Base-by-base conservation (phyloP, 257 asterid species). In the Solanum appendiculatum region DNA sequence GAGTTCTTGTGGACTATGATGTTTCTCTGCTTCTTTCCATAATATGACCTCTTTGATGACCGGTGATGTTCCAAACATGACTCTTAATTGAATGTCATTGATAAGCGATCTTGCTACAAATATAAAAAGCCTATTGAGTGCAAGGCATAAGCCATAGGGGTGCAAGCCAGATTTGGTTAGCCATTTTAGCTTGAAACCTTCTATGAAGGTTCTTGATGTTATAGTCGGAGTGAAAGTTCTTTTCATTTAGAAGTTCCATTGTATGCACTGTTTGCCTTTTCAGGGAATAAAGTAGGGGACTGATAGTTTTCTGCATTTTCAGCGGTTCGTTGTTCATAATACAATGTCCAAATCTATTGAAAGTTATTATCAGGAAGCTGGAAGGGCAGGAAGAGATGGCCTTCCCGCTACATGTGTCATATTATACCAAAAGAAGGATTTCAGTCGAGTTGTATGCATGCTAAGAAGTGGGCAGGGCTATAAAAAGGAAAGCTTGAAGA, bases 281-380 rank as follows among this genome's bases (percentile, higher is more conserved):
- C 68, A 29, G 40, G 42, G 51, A 48, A 48, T 48, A 18, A 80
- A 42, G 29, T 48, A 80, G 85, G 37, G 29, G 66, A 80, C 29
- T 80, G 42, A 80, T 46, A 80, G 11, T 31, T 46, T 80, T 80
- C 68, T 80, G 54, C 42, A 25, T 16, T 88, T 91, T 88, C 98
- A 97, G 98, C 96, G 99, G 86, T 97, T 96, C 15, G 99, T 97
- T 64, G 87, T 97, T 88, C 99, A 97, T 93, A 95, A 96, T 92
- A 92, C 98, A 85, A 87, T 97, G 95, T 97, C 99, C 74, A 96
- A 97, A 91, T 95, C 99, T 73, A 94, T 97, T 12, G 99, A 97
- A 92, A 95, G 99, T 92, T 96, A 96, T 93, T 97, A 97, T 91
- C 98, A 96, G 91, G 99, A 97, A 95, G 96, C 99, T 44, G 99